Evolutionary conservation across 352 stramenopile species (phyloP), one percentile per base, ranked within the genome.

Genomic region (Globisporangium nagaii): DNA sequence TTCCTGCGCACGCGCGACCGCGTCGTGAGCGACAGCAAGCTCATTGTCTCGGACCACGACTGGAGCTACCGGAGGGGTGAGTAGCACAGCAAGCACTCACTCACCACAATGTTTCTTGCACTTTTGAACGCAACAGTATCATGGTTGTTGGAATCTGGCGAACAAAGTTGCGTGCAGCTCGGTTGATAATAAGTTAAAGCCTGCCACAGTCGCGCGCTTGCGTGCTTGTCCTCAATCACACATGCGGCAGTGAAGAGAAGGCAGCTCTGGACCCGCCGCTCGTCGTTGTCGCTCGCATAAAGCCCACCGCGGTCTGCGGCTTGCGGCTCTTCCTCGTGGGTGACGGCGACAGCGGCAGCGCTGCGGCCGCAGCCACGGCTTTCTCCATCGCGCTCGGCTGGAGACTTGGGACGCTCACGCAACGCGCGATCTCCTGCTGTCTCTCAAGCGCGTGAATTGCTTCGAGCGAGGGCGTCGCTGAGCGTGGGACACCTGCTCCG

Each of bases 341-440:
- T 7, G 52, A 62, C 3, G 41, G 58, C 0, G 42, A 45, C 17
- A 45, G 42, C 17, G 34, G 43, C 11, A 48, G 36, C 19, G 24
- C 12, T 4, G 51, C 31, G 2, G 46, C 36, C 6, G 68, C 61
- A 12, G 65, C 63, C 1, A 58, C 15, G 17, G 71, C 75, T 31
- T 66, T 63, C 36, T 88, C 75, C 78, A 88, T 86, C 0, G 75
- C 66, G 13, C 73, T 81, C 1, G 73, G 75, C 5, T 76, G 64
- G 17, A 88, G 61, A 41, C 62, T 75, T 32, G 78, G 78, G 17
- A 88, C 78, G 15, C 71, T 85, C 15, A 80, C 59, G 28, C 75
- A 86, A 5, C 73, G 70, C 9, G 56, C 40, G 25, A 88, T 71
- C 36, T 86, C 71, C 17, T 76, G 60, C 2, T 62, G 56, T 24